phyloP scores from a whole-genome alignment of 306 rosid genomes.

The Fagus crenata region DNA sequence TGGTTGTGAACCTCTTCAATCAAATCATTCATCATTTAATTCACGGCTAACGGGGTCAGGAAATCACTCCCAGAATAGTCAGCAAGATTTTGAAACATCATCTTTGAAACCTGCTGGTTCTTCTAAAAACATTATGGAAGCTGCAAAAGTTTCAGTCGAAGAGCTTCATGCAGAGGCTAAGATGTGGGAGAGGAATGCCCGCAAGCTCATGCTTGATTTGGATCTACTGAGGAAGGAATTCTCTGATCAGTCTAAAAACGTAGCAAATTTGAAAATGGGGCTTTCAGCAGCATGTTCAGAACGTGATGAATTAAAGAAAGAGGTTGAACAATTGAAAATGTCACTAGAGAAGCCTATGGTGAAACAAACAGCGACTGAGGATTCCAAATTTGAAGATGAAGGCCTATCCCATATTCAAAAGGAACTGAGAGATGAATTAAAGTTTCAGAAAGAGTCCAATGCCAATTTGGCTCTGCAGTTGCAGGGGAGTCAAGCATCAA shows the following conservation, averaged over 20 bases:
- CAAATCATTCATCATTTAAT: slow-evolving; percentile 38
- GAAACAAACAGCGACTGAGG: slow-evolving; percentile 40
- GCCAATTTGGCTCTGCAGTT: slow-evolving; percentile 75
- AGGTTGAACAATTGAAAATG: slow-evolving; percentile 56
- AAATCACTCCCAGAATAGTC: slow-evolving; percentile 29
- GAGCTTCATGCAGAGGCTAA: slow-evolving; percentile 89
- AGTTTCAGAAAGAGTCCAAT: slow-evolving; percentile 71
- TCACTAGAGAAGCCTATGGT: slow-evolving; percentile 35
- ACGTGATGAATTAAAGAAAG: slow-evolving; percentile 50
- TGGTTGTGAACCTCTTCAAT: slow-evolving; percentile 6
- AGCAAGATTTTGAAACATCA: slow-evolving; percentile 33
- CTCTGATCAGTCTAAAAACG: slow-evolving; percentile 56
- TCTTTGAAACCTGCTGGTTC: slow-evolving; percentile 33
- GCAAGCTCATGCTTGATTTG: slow-evolving; percentile 74
- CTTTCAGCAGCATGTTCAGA: slow-evolving; percentile 59
- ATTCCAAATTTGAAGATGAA: slow-evolving; percentile 46
- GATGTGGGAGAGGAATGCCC: slow-evolving; percentile 95
- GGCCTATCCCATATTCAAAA: slow-evolving; percentile 42
- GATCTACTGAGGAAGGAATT: slow-evolving; percentile 62
- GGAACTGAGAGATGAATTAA: slow-evolving; percentile 64
- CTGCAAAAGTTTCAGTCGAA: slow-evolving; percentile 50
- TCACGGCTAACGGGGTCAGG: slow-evolving; percentile 36
- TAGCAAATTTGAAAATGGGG: slow-evolving; percentile 50
- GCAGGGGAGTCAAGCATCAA: slow-evolving; percentile 79
- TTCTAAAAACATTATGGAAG: slow-evolving; percentile 40